Percentiles rank a stretch among this genome's conserved stretches.
Evolutionary conservation across 208 protist genomes (phyloP).

Genomic region (Acanthamoeba castellanii): DNA sequence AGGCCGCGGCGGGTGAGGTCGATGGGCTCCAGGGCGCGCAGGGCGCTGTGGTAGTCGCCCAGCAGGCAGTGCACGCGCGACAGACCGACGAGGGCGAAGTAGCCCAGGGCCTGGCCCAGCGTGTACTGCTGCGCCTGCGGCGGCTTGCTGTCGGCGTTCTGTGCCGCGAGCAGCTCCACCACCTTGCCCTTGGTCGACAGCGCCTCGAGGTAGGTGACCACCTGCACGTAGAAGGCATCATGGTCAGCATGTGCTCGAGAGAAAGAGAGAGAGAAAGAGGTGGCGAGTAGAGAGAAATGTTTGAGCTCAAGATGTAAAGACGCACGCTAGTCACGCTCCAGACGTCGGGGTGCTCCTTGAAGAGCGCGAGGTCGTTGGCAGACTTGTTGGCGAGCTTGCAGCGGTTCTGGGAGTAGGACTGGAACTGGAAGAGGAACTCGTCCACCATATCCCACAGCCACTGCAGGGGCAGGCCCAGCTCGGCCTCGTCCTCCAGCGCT

Average conservation of each 20-base stretch:
- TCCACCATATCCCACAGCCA: constrained; percentile 95
- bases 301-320: not conserved
- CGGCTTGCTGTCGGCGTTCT: constrained; percentile 46
- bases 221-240: not conserved
- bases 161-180: constrained; percentile 39
- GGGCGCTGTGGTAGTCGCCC: constrained; percentile 89
- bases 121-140: constrained; percentile 35
- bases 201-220: constrained; percentile 66
- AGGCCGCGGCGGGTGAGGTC: constrained; percentile 84
- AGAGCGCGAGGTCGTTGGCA: constrained; percentile 82
- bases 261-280: too few relatives aligned
- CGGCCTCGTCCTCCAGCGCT: constrained; percentile 74
- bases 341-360: constrained; percentile 79
- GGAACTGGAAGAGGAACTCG: constrained; percentile 94
- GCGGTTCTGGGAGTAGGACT: constrained; percentile 88
- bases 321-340: constrained; percentile 85
- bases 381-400: constrained; percentile 84
- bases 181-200: constrained; percentile 46
- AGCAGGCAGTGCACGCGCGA: constrained; percentile 90
- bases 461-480: constrained; percentile 88
- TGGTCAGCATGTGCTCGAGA: not conserved
- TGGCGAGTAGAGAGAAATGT: too few relatives aligned
- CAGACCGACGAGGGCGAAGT: constrained; percentile 90
- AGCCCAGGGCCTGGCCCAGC: constrained; percentile 86
- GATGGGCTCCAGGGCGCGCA: constrained; percentile 86